Evolutionary conservation across 352 stramenopile genomes (phyloP), one percentile per base, ranked within the genome.

Genomic region (Hyaloperonospora arabidopsidis): DNA sequence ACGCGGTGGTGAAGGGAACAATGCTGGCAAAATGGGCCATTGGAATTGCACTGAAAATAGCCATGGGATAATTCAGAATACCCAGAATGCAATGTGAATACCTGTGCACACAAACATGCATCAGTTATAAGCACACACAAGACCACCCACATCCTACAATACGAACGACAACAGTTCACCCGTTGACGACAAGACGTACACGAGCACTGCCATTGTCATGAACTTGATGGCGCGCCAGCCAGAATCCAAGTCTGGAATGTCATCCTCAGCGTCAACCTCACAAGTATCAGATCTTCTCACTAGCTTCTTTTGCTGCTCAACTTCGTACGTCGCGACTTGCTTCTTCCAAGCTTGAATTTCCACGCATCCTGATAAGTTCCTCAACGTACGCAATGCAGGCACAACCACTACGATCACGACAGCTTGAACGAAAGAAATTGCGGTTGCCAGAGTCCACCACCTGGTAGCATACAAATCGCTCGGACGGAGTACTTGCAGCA

Each of bases 21-120:
- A 88, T 54, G 8, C 81, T 71, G 7, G 77, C 60, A 41, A 90
- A 89, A 10, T 78, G 67, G 11, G 72, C 61, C 74, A 79, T 88
- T 1, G 70, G 68, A 28, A 88, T 54, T 0, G 78, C 75, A 35
- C 79, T 79, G 40, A 87, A 80, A 38, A 89, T 58, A 45, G 82
- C 80, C 74, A 93, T 84, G 1, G 82, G 74, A 62, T 89, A 93
- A 58, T 93, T 93, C 32, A 90, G 58, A 19, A 93, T 83, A 2
- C 78, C 79, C 40, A 93, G 49, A 47, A 88, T 72, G 46, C 76
- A 86, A 66, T 90, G 82, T 8, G 72, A 57, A 50, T 73, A 84
- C 12, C 79, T 88, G 49, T 19, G 45, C 45, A 34, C 46, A 3
- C 6, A 76, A 28, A 41, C 34, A 18, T 43, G 38, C 13, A 18